Evolutionary conservation across 805 yeast species (phyloP).

Genomic region (Sungouiozyma ichnusensis): DNA sequence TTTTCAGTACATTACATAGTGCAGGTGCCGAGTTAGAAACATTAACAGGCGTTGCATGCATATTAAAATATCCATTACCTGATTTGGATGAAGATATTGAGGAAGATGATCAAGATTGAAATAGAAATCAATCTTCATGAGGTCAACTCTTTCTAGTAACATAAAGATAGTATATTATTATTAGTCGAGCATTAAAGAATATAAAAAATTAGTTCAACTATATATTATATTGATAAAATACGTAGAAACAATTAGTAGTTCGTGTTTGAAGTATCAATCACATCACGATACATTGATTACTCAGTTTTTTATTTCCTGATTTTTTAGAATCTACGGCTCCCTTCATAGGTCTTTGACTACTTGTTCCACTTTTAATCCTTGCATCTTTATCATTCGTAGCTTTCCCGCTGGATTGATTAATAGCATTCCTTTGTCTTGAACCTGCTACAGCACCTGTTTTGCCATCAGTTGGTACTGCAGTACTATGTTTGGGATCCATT

Average conservation of each 20-base stretch:
- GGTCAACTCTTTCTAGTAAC: background rate
- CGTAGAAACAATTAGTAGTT: no score
- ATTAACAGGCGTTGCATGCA: slow-evolving; percentile 84
- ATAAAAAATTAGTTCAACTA: background rate
- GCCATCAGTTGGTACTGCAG: background rate
- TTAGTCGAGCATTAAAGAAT: background rate
- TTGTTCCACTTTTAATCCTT: background rate
- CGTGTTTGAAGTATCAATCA: no score
- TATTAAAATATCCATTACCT: slow-evolving; percentile 72
- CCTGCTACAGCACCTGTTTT: background rate
- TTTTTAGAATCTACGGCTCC: background rate
- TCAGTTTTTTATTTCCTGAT: background rate
- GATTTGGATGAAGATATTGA: slow-evolving; percentile 59
- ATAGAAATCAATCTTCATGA: background rate
- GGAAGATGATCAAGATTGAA: slow-evolving; percentile 21
- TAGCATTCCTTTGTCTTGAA: background rate
- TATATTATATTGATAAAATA: background rate
- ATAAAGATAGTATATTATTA: background rate
- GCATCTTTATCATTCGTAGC: background rate
- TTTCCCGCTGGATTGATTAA: background rate
- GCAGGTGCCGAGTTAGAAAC: slow-evolving; percentile 84
- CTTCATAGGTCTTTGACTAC: background rate
- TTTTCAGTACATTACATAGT: slow-evolving; percentile 79
- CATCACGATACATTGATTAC: background rate
- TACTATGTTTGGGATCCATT: background rate